Evolutionary conservation across 2,329 filamentous ascomycete species (phyloP).

Genomic region (Tolypocladium tropicale): DNA sequence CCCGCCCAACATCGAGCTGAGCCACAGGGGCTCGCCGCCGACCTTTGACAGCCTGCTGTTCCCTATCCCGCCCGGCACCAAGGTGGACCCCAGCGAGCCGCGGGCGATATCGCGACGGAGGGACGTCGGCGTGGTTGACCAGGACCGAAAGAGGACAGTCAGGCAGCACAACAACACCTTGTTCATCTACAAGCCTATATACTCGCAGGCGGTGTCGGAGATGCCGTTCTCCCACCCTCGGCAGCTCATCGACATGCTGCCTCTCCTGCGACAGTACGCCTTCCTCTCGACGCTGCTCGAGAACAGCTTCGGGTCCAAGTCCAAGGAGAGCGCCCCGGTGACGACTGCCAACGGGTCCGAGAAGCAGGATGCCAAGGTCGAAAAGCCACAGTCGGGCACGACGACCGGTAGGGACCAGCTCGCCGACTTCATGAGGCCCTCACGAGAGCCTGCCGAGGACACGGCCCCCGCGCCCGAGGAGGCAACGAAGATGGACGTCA

Average conservation of each 20-base stretch:
- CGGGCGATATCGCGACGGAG: conserved; percentile 42
- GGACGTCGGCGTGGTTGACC: conserved; percentile 31
- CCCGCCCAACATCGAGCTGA: conserved; percentile 21
- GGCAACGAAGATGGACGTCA: conserved; percentile 37
- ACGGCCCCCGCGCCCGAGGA: background rate
- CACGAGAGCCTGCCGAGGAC: background rate
- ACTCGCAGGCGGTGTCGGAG: conserved; percentile 54
- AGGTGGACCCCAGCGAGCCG: conserved; percentile 46
- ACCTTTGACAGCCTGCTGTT: conserved; percentile 51
- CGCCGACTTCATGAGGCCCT: conserved; percentile 16
- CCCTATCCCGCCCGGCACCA: conserved; percentile 36
- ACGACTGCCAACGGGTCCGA: background rate
- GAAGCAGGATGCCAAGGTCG: background rate
- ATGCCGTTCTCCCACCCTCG: conserved; percentile 70
- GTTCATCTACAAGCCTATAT: conserved; percentile 63
- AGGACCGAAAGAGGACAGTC: conserved; percentile 15
- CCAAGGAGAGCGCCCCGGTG: conserved; percentile 8
- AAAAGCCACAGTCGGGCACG: conserved; percentile 4
- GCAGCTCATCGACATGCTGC: conserved; percentile 66
- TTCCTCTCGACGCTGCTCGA: conserved; percentile 55
- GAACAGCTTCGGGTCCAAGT: conserved; percentile 43
- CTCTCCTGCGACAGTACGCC: conserved; percentile 64
- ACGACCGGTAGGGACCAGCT: conserved; percentile 22
- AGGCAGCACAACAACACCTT: conserved; percentile 49
- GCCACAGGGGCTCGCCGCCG: conserved; percentile 21